phyloP scores from a whole-genome alignment of 768 basidiomycete genomes.

The Saitozyma podzolica region DNA sequence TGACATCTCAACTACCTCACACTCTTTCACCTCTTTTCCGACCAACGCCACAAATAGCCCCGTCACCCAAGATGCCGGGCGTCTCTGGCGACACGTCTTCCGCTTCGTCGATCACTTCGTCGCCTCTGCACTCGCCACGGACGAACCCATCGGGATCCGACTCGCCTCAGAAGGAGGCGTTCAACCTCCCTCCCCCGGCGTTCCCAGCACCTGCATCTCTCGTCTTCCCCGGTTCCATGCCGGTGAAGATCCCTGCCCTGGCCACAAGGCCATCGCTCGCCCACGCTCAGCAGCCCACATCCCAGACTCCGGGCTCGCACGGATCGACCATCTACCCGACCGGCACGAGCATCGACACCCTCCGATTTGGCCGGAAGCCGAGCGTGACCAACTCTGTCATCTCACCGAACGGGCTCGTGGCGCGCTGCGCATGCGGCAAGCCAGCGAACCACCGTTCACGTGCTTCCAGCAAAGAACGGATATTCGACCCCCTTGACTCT shows the following conservation, averaged over 20 bases:
- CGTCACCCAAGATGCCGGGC: conserved; percentile 30
- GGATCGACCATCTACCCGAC: conserved; percentile 29
- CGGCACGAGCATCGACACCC: conserved; percentile 43
- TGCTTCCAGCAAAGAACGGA: conserved; percentile 29
- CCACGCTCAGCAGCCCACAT: conserved; percentile 7
- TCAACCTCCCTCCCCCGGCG: conserved; percentile 48
- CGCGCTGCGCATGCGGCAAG: conserved; percentile 44
- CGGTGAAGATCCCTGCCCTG: conserved; percentile 45
- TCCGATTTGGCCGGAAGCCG: conserved; percentile 50
- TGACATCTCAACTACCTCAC: conserved; percentile 36
- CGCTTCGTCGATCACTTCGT: conserved; percentile 34
- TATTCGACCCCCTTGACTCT: conserved; percentile 18
- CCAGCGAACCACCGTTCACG: conserved; percentile 31
- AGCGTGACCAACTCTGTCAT: conserved; percentile 45
- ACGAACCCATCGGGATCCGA: conserved; percentile 33
- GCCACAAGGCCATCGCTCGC: conserved; percentile 15
- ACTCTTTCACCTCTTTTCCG: conserved; percentile 33
- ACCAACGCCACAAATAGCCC: conserved; percentile 22
- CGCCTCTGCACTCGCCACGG: conserved; percentile 40
- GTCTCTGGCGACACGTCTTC: conserved; percentile 21
- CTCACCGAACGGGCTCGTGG: conserved; percentile 46
- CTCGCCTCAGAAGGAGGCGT: conserved; percentile 44
- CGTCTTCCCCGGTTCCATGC: conserved; percentile 32
- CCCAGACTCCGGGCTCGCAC: conserved; percentile 13
- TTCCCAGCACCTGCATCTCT: conserved; percentile 24